Evolutionary conservation across 225 moss, liverwort and hornwort species (phyloP).

Genomic region (Sphagnum contortum): DNA sequence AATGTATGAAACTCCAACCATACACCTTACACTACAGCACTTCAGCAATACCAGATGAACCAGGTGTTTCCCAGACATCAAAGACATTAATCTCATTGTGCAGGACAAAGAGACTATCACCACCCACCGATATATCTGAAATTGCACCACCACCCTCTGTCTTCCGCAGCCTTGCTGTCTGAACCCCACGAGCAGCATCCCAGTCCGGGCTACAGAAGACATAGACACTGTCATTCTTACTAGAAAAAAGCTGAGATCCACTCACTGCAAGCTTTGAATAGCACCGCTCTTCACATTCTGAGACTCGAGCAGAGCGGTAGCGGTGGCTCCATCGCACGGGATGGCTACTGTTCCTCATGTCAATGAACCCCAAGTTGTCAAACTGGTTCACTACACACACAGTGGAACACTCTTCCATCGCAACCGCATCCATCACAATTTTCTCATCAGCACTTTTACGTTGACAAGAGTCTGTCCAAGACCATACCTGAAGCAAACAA

Average conservation of each 20-base stretch:
- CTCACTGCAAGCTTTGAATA: slow-evolving; percentile 58
- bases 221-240: slow-evolving; percentile 54
- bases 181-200: slow-evolving; percentile 55
- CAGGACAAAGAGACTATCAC: slow-evolving; percentile 55
- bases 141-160: slow-evolving; percentile 51
- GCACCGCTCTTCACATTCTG: slow-evolving; percentile 59
- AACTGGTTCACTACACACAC: slow-evolving; percentile 64
- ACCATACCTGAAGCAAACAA: slow-evolving; percentile 33
- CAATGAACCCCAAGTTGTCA: slow-evolving; percentile 56
- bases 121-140: slow-evolving; percentile 47
- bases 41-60: slow-evolving; percentile 21
- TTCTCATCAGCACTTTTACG: slow-evolving; percentile 42
- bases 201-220: slow-evolving; percentile 63
- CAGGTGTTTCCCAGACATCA: slow-evolving; percentile 59
- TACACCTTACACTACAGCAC: not conserved
- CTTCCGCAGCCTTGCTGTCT: slow-evolving; percentile 44
- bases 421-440: slow-evolving; percentile 60
- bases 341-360: slow-evolving; percentile 44
- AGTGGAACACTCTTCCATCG: slow-evolving; percentile 62
- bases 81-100: slow-evolving; percentile 60
- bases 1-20: no score
- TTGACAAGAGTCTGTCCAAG: slow-evolving; percentile 46
- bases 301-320: slow-evolving; percentile 42
- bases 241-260: slow-evolving; percentile 58
- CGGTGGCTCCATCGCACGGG: slow-evolving; percentile 50